phyloP scores from a whole-genome alignment of 306 rosid species.

The Vigna radiata region DNA sequence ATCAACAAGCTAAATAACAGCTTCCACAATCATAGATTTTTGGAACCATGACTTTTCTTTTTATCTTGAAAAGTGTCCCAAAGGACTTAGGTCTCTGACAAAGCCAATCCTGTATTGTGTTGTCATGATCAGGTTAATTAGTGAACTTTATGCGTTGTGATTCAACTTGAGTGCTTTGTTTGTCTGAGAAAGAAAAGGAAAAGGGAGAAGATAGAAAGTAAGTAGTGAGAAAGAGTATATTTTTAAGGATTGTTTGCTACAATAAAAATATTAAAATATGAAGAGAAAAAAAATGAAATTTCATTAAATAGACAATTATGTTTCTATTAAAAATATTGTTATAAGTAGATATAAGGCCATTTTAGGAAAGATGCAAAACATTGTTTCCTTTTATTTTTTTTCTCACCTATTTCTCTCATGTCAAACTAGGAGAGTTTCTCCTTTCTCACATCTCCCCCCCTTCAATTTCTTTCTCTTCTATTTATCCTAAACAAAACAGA shows the following conservation, averaged over 20 bases:
- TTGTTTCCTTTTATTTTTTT: not conserved
- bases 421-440: not conserved
- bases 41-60: conserved; percentile 5
- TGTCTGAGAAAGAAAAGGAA: not conserved
- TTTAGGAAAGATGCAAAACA: not conserved
- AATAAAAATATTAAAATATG: not conserved
- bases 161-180: conserved; percentile 10
- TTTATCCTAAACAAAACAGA: not conserved
- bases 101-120: conserved; percentile 21
- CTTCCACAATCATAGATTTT: conserved; percentile 24
- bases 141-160: conserved; percentile 11
- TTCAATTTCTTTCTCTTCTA: not conserved
- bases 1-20: conserved; percentile 19
- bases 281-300: not conserved
- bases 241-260: not conserved
- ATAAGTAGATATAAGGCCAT: not conserved
- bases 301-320: not conserved
- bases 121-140: conserved; percentile 9
- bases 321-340: not conserved
- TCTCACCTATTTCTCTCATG: conserved; percentile 8
- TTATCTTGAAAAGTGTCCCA: conserved; percentile 5
- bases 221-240: not conserved
- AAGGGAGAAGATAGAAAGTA: not conserved
- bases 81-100: conserved; percentile 20
- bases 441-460: not conserved